Percentiles rank a stretch among this genome's conserved stretches.
These are phyloP conservation scores for Neurospora africana DNA, from an alignment of 495 filamentous ascomycete genomes.

Conservation along the genomic window DNA sequence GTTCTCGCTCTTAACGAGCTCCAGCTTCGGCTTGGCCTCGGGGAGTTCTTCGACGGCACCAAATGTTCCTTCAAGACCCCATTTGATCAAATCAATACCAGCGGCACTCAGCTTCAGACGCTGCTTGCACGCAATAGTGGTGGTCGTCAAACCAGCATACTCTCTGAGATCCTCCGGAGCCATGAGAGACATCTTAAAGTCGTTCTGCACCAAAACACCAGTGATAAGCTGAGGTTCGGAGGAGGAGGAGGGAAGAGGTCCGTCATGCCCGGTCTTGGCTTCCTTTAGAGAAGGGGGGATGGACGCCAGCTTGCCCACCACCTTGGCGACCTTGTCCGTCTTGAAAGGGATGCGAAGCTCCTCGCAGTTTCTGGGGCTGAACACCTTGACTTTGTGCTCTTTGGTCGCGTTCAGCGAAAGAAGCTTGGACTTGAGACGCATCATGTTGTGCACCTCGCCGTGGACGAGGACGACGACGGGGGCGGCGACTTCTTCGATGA, in stretches of 20 bases:
- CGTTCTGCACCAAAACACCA: slow-evolving; percentile 90
- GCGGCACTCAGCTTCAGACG: slow-evolving; percentile 74
- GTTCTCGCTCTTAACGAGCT: slow-evolving; percentile 35
- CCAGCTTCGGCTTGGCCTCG: slow-evolving; percentile 30
- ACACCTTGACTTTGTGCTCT: slow-evolving; percentile 73
- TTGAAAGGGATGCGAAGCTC: slow-evolving; percentile 92
- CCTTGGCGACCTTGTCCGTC: slow-evolving; percentile 91
- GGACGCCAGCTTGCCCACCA: slow-evolving; percentile 85
- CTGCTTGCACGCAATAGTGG: slow-evolving; percentile 85
- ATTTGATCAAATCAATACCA: slow-evolving; percentile 80
- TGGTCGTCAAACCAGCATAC: slow-evolving; percentile 90
- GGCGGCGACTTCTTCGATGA: slow-evolving; percentile 85
- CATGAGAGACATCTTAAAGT: slow-evolving; percentile 94
- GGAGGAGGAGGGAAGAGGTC: background rate
- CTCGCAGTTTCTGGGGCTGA: slow-evolving; percentile 85
- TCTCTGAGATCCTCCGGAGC: slow-evolving; percentile 89
- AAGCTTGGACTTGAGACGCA: slow-evolving; percentile 85
- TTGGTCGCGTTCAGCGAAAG: slow-evolving; percentile 82
- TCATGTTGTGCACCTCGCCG: slow-evolving; percentile 97
- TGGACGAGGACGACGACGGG: slow-evolving; percentile 95
- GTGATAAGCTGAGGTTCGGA: slow-evolving; percentile 50
- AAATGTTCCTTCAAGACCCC: slow-evolving; percentile 91
- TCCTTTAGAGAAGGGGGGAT: slow-evolving; percentile 50
- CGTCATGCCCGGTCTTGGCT: slow-evolving; percentile 3
- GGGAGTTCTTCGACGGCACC: slow-evolving; percentile 66